Conservation (phyloP, 2,329 filamentous ascomycete species). For the Aureobasidium sp. region DNA sequence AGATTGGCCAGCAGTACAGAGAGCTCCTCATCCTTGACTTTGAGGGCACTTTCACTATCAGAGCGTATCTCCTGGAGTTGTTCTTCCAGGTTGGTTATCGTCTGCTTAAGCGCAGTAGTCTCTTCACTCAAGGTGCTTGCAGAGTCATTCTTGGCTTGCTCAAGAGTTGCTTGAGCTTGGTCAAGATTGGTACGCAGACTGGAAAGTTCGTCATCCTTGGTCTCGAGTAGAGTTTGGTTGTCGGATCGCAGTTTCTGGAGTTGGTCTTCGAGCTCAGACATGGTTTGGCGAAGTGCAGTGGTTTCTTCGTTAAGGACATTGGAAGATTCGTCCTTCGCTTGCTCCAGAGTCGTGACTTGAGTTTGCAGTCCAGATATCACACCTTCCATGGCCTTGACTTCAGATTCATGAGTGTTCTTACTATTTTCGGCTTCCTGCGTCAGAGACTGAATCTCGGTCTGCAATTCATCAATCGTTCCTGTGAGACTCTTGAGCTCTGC, state of each 20-base stretch:
- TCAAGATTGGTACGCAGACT: background rate
- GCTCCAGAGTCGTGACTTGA: background rate
- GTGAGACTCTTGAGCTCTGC: background rate
- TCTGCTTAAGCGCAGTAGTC: background rate
- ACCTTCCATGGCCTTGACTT: background rate
- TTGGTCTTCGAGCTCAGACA: background rate
- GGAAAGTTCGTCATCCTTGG: constrained; percentile 11
- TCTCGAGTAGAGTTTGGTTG: background rate
- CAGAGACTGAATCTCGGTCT: background rate
- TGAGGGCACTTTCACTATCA: background rate
- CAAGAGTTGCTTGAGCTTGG: background rate
- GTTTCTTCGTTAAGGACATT: background rate
- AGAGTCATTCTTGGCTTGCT: background rate
- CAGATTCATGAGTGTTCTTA: background rate
- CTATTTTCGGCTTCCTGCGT: background rate
- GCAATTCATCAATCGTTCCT: background rate
- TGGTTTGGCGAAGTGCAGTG: background rate
- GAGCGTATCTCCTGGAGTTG: background rate
- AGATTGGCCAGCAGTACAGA: constrained; percentile 1
- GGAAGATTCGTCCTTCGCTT: background rate
- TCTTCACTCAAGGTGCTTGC: background rate
- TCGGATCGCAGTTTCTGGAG: background rate
- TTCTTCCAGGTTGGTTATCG: background rate
- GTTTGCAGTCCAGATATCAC: background rate
- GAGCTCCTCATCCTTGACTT: constrained; percentile 11